Base-by-base conservation (phyloP, 768 basidiomycete species). In the Tricholoma hemisulphureum region DNA sequence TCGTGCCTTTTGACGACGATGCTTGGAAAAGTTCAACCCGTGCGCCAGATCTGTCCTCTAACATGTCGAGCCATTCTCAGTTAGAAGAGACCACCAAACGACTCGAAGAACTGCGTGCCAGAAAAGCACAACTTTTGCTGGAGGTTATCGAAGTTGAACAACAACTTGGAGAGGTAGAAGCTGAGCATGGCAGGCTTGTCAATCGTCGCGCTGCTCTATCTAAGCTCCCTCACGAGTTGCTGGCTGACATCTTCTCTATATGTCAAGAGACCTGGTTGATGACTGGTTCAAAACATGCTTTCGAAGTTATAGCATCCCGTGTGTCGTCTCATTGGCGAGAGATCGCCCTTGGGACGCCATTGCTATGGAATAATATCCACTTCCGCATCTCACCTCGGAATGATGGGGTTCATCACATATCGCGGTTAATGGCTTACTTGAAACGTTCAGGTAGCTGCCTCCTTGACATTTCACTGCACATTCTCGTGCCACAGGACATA, bases 281-380 rank as follows among this genome's bases (percentile, higher is more conserved):
- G 16, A 54, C 52, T 6, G 52, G 9, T 34, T 56, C 56, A 41
- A 31, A 51, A 41, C 53, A 58, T 34, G 65, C 68, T 0, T 76
- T 76, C 45, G 73, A 75, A 53, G 66, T 83, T 7, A 57, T 70
- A 2, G 73, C 74, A 10, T 79, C 81, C 0, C 79, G 78, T 49
- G 79, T 83, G 2, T 83, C 76, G 5, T 66, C 67, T 31, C 68
- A 66, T 35, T 84, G 81, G 80, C 73, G 81, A 18, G 62, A 69
- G 11, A 57, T 79, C 11, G 73, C 75, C 9, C 61, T 79, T 31
- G 65, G 66, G 11, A 79, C 74, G 0, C 76, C 79, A 3, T 64
- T 77, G 3, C 65, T 83, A 1, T 84, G 83, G 83, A 75, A 71
- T 35, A 67, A 63, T 29, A 73, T 82, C 57, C 57, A 69, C 26